Evolutionary conservation across 352 stramenopile genomes (phyloP).

Genomic region (Pythium guiyangense): DNA sequence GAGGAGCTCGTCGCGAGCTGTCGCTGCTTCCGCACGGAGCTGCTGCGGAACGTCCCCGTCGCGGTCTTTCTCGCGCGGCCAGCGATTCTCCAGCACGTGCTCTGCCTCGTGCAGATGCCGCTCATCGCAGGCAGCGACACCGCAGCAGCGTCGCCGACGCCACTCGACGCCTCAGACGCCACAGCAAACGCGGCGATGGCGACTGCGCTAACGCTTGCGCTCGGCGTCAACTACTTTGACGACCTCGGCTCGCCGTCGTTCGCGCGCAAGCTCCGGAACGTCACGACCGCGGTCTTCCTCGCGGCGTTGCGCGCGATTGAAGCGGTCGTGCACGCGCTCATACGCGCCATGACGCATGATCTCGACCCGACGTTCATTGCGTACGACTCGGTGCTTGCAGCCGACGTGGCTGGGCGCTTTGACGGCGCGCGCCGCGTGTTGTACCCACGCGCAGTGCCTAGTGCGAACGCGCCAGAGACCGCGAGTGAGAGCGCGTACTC

Average conservation of each 20-base stretch:
- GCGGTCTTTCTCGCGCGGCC: slow-evolving; percentile 71
- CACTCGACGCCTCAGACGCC: background rate
- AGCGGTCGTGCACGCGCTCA: slow-evolving; percentile 43
- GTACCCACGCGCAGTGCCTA: slow-evolving; percentile 27
- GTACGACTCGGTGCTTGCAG: slow-evolving; percentile 17
- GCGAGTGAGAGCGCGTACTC: slow-evolving; percentile 22
- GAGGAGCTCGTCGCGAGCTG: slow-evolving; percentile 50
- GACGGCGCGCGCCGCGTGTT: slow-evolving; percentile 25
- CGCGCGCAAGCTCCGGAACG: slow-evolving; percentile 40
- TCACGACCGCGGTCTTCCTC: slow-evolving; percentile 45
- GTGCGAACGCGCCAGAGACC: slow-evolving; percentile 1
- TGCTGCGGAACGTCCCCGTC: slow-evolving; percentile 62
- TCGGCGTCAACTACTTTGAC: slow-evolving; percentile 78
- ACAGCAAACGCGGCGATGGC: slow-evolving; percentile 15
- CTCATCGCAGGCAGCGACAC: slow-evolving; percentile 26
- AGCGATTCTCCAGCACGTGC: slow-evolving; percentile 44
- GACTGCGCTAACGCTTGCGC: slow-evolving; percentile 14
- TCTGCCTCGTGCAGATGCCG: slow-evolving; percentile 63
- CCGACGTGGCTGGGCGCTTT: slow-evolving; percentile 18
- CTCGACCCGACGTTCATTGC: slow-evolving; percentile 47
- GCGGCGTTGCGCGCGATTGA: slow-evolving; percentile 62
- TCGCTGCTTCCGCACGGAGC: slow-evolving; percentile 39
- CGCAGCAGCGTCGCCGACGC: background rate
- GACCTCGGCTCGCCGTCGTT: slow-evolving; percentile 38
- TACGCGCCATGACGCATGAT: slow-evolving; percentile 19